Conservation (phyloP, 192 early-diverging fungal species). For the Coemansia sp. region DNA sequence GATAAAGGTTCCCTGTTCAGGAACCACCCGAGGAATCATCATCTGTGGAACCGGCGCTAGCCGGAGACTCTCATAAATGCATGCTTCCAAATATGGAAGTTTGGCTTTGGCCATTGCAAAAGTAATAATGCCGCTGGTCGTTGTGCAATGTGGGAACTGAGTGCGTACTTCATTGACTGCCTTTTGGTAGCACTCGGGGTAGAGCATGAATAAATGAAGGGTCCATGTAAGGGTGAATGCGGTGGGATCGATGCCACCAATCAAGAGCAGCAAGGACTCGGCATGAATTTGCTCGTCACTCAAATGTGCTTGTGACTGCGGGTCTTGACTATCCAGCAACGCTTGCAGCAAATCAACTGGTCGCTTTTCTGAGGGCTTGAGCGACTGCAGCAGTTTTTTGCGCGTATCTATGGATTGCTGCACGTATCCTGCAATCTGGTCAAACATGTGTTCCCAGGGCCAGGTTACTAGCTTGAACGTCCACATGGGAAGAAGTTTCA, state of each 20-base stretch:
- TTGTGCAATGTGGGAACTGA: not conserved
- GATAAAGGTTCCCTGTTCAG: not conserved
- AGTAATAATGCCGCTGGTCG: not conserved
- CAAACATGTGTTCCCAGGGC: slow-evolving; percentile 25
- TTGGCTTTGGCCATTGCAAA: not conserved
- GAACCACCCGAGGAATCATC: slow-evolving; percentile 21
- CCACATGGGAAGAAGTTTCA: slow-evolving; percentile 13
- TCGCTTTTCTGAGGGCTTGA: not conserved
- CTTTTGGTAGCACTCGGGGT: slow-evolving; percentile 13
- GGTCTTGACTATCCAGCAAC: slow-evolving; percentile 30
- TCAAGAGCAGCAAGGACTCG: slow-evolving; percentile 23
- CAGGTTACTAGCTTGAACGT: slow-evolving; percentile 12
- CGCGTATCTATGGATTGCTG: slow-evolving; percentile 14
- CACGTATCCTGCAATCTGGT: slow-evolving; percentile 11
- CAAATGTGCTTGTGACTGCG: slow-evolving; percentile 10
- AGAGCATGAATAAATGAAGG: slow-evolving; percentile 22
- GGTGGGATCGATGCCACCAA: slow-evolving; percentile 31
- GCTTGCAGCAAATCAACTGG: slow-evolving; percentile 33
- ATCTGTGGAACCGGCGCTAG: slow-evolving; percentile 22
- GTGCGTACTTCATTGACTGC: slow-evolving; percentile 15
- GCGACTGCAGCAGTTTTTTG: slow-evolving; percentile 9
- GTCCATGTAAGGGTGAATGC: slow-evolving; percentile 44
- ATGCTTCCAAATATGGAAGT: slow-evolving; percentile 31
- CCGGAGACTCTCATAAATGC: slow-evolving; percentile 33
- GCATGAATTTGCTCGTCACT: slow-evolving; percentile 23